Evolutionary conservation across 345 rosid genomes (phyloP), one percentile per base, ranked within the genome.

Genomic region (Turnera subulata): DNA sequence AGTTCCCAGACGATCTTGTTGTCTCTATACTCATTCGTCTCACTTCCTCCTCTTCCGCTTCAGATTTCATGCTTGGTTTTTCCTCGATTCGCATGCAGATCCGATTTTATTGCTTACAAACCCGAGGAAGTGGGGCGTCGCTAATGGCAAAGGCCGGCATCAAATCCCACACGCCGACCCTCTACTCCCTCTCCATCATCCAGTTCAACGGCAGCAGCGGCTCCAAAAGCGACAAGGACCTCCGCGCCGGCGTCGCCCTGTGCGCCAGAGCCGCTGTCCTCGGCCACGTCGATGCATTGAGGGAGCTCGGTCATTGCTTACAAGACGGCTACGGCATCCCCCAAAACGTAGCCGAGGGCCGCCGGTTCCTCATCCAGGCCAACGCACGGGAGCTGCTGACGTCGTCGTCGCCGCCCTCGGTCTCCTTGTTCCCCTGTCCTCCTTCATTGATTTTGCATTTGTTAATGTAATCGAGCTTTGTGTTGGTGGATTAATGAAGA

Each of bases 131-230:
- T 58, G 99, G 99, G 14, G 94, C 94, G 46, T 86, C 97, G 6
- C 66, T 93, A 0, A 89, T 93, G 94, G 99, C 99, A 7, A 89
- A 80, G 74, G 97, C 99, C 9, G 99, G 96, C 76, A 83, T 85
- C 67, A 73, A 70, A 16, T 83, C 91, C 6, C 88, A 93, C 82
- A 94, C 96, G 60, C 86, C 80, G 51, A 82, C 97, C 0, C 79
- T 93, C 0, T 89, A 93, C 63, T 93, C 99, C 0, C 73, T 93
- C 3, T 88, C 99, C 0, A 89, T 93, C 54, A 82, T 93, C 32
- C 97, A 86, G 74, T 93, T 93, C 74, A 93, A 93, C 63, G 99
- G 99, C 61, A 93, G 97, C 79, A 97, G 99, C n/a, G 94, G 97
- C 40, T 85, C 89, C 0, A 93, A 93, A 68, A 86, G 77, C 66